A percentile compares a stretch with the other conserved stretches of the same genome.
These are phyloP conservation scores for Lactuca sativa DNA, from an alignment of 129 eudicot genomes.

Conservation along the genomic window DNA sequence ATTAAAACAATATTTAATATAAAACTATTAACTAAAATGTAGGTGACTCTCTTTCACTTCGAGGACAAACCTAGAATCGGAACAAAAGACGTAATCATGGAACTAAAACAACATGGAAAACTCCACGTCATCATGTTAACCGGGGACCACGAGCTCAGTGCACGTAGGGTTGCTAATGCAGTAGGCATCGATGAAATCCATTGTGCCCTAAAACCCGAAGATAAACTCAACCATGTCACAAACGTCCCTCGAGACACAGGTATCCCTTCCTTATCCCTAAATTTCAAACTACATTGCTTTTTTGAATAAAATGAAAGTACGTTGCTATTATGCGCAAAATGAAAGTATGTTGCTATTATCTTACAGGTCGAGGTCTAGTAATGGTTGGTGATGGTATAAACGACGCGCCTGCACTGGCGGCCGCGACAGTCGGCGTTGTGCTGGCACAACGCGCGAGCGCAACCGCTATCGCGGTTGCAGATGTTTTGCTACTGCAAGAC, in stretches of 20 bases:
- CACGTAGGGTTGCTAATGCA: conserved; percentile 83
- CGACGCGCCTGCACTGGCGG: conserved; percentile 99
- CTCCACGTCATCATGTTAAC: conserved; percentile 94
- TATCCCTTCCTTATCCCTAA: conserved; percentile 12
- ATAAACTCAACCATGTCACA: conserved; percentile 89
- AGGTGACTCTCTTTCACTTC: conserved; percentile 93
- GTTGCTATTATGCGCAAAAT: neutral
- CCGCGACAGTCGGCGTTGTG: conserved; percentile 92
- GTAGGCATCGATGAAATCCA: conserved; percentile 88
- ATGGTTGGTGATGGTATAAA: conserved; percentile 99
- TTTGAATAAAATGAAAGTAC: too few species aligned
- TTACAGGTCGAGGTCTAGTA: conserved; percentile 82
- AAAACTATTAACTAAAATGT: neutral
- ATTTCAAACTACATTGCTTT: neutral
- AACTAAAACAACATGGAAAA: conserved; percentile 65
- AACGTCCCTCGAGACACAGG: conserved; percentile 87
- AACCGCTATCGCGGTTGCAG: conserved; percentile 97
- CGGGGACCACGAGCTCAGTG: conserved; percentile 98
- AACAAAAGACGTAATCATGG: conserved; percentile 63
- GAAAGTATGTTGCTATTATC: neutral
- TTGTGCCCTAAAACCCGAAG: conserved; percentile 91
- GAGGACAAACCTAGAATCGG: conserved; percentile 89
- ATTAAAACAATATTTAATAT: too few species aligned
- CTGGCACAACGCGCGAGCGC: conserved; percentile 99
- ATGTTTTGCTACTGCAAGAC: conserved; percentile 83